Evolutionary conservation across 495 filamentous ascomycete genomes (phyloP).

Genomic region (Xylaria sp.): DNA sequence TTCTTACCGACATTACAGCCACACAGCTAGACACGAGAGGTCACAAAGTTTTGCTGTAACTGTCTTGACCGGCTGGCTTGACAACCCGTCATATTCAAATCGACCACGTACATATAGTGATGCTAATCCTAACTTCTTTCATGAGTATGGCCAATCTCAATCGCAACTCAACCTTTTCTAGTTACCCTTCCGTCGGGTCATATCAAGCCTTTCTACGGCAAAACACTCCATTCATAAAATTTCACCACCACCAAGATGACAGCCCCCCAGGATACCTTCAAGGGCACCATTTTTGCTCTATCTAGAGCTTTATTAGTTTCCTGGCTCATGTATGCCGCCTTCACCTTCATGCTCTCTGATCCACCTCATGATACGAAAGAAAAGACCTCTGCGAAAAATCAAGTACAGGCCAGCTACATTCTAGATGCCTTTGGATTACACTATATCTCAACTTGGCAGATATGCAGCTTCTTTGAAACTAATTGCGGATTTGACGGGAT

Average conservation of each 20-base stretch:
- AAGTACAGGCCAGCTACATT: neutral
- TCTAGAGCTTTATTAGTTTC: too few relatives aligned
- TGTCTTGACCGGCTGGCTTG: too few relatives aligned
- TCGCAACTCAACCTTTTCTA: neutral
- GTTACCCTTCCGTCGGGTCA: neutral
- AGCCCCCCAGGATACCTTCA: neutral
- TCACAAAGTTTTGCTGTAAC: too few relatives aligned
- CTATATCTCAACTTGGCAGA: neutral
- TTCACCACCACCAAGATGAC: neutral
- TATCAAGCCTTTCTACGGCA: neutral
- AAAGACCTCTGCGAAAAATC: neutral
- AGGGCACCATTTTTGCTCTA: too few relatives aligned
- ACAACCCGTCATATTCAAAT: too few relatives aligned
- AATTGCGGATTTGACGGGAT: neutral
- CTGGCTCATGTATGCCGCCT: neutral
- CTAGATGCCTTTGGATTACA: neutral
- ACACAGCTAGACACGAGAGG: too few relatives aligned
- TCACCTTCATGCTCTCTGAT: neutral
- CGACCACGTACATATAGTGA: too few relatives aligned
- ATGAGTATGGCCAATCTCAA: too few relatives aligned
- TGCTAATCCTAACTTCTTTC: too few relatives aligned
- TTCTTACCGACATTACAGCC: too few relatives aligned
- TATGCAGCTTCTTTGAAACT: neutral
- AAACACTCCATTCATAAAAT: neutral
- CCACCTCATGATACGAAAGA: neutral